Evolutionary conservation across 2,329 filamentous ascomycete species (phyloP), one percentile per base, ranked within the genome.

Genomic region (Xylaria sp.): DNA sequence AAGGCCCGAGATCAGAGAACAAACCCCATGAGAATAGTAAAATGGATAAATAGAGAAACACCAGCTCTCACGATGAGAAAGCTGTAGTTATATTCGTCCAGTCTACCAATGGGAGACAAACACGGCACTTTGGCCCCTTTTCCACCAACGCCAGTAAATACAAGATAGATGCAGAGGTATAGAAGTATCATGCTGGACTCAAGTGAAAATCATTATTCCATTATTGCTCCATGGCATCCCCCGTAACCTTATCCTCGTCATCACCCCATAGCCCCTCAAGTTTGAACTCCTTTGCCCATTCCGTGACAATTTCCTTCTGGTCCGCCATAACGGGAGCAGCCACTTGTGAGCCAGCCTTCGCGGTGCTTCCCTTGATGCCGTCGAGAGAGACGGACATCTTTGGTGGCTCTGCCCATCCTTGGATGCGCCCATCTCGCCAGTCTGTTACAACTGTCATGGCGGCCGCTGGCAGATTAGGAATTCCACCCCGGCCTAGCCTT

Each of bases 381-480:
- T 66, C 65, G n/a, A 61, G 50, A 17, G 82, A 82, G 47, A 90
- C 84, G 17, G 85, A 79, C 63, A 92, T 78, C 37, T 84, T 83
- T 7, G 94, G 93, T 2, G 92, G 86, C 70, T 93, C 90, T 50
- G 89, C 86, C 94, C 94, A 97, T 60, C 94, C 94, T 78, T 96
- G 92, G 71, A 99, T 96, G 55, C 95, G 87, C 25, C 94, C 94
- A 75, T 98, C 94, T 70, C 95, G 87, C 92, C 95, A 96, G 80
- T 99, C 95, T n/a, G 89, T 95, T 61, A 99, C 88, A 59, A 99
- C 94, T 0, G 92, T 90, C 85, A 95, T 94, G 66, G 94, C 95
- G 7, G 95, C 94, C 57, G 91, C 89, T 69, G 88, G 84, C 62
- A 98, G 78, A 77, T 98, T 99, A 45, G 95, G 95, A 15, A 98